These are phyloP conservation scores for Globisporangium takayamanum DNA, from an alignment of 352 stramenopile species.

Conservation along the genomic window DNA sequence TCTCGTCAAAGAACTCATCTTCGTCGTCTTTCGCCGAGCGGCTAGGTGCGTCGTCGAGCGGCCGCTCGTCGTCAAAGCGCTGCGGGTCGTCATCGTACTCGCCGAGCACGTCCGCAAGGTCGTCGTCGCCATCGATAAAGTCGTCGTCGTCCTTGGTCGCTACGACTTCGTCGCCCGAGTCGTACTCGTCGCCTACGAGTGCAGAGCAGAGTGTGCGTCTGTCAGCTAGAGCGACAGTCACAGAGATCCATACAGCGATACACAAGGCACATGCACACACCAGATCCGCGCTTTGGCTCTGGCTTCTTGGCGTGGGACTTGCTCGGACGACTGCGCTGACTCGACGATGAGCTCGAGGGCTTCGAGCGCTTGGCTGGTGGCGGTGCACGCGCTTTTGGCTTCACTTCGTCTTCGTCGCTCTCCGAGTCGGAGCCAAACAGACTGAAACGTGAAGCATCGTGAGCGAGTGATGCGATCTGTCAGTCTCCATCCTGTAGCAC, in stretches of 20 bases:
- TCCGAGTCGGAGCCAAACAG: slow-evolving; percentile 86
- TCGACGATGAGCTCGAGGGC: slow-evolving; percentile 7
- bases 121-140: slow-evolving; percentile 86
- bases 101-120: slow-evolving; percentile 72
- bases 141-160: slow-evolving; percentile 76
- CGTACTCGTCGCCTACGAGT: slow-evolving; percentile 63
- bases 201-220: neutral
- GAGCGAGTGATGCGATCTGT: neutral
- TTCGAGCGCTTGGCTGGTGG: slow-evolving; percentile 50
- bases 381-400: slow-evolving; percentile 33
- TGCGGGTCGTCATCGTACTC: slow-evolving; percentile 77
- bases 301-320: slow-evolving; percentile 10
- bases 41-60: slow-evolving; percentile 34
- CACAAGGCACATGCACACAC: slow-evolving; percentile 2
- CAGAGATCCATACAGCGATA: neutral
- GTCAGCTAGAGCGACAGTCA: neutral
- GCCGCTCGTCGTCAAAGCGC: slow-evolving; percentile 78
- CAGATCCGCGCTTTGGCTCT: slow-evolving; percentile 12
- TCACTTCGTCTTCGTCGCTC: slow-evolving; percentile 63
- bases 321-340: slow-evolving; percentile 7
- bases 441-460: slow-evolving; percentile 16
- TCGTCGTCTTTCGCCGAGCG: slow-evolving; percentile 28
- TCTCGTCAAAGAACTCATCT: slow-evolving; percentile 75
- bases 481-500: neutral
- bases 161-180: slow-evolving; percentile 75